A percentile compares a stretch with the other conserved stretches of the same genome.
Evolutionary conservation across 83 land plant species (phyloP).

Genomic region (Diphasiastrum complanatum): DNA sequence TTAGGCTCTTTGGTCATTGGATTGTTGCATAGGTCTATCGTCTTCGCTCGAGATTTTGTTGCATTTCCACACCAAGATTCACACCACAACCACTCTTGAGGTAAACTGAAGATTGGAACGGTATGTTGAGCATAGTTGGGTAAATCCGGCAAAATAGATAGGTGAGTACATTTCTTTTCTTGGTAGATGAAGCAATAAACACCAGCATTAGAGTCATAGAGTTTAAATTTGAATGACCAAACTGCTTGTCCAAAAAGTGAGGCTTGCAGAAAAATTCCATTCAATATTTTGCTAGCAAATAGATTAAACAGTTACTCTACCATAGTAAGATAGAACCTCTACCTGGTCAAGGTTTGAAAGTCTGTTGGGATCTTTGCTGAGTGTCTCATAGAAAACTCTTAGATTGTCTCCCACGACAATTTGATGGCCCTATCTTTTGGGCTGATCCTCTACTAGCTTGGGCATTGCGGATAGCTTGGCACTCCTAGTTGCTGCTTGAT

Average conservation of each 20-base stretch:
- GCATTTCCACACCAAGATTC: constrained; percentile 99
- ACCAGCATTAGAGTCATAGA: too few relatives aligned
- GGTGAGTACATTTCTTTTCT: too few relatives aligned
- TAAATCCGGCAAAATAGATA: constrained; percentile 70
- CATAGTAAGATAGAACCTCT: neutral
- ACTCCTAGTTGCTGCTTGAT: too few relatives aligned
- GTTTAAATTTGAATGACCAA: too few relatives aligned
- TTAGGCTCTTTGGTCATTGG: constrained; percentile 99
- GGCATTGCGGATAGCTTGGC: too few relatives aligned
- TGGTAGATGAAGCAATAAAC: too few relatives aligned
- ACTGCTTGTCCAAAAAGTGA: too few relatives aligned
- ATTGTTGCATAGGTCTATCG: constrained; percentile 96
- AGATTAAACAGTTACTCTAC: neutral
- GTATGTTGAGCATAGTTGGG: constrained; percentile 98
- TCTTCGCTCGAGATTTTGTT: constrained; percentile 89
- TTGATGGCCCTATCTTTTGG: too few relatives aligned
- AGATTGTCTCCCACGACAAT: constrained; percentile 94
- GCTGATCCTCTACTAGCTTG: too few relatives aligned
- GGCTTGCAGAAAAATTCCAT: too few relatives aligned
- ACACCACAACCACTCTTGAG: constrained; percentile 99
- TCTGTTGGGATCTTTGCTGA: constrained; percentile 98
- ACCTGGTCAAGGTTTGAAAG: constrained; percentile 96
- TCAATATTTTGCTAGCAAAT: too few relatives aligned
- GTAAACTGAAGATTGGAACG: constrained; percentile 90
- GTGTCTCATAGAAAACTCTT: constrained; percentile 83